A percentile compares a stretch with the other conserved stretches of the same genome.
Evolutionary conservation across 306 rosid genomes (phyloP).

Genomic region (Morella rubra): DNA sequence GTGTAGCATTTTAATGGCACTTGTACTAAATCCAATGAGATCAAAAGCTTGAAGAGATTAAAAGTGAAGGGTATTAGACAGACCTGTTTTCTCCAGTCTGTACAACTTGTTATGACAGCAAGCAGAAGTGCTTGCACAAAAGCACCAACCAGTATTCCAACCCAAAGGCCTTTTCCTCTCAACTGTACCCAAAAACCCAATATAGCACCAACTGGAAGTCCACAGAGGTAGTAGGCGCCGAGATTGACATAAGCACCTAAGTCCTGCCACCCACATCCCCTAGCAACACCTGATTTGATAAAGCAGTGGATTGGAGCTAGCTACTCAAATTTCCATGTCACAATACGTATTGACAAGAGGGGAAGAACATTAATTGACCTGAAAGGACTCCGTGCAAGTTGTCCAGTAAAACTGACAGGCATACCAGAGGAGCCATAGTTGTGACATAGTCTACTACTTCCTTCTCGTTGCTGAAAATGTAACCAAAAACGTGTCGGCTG

Average conservation of each 20-base stretch:
- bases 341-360: background rate
- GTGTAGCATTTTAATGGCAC: background rate
- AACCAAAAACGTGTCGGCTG: conserved; percentile 53
- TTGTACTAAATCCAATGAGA: too few relatives aligned
- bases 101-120: conserved; percentile 40
- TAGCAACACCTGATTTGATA: conserved; percentile 50
- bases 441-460: conserved; percentile 71
- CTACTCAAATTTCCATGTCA: background rate
- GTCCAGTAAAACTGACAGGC: conserved; percentile 52
- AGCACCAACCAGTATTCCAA: conserved; percentile 61
- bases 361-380: conserved; percentile 36
- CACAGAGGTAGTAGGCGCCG: conserved; percentile 70
- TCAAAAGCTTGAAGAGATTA: too few relatives aligned
- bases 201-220: conserved; percentile 56
- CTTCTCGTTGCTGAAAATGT: conserved; percentile 54
- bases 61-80: conserved; percentile 5
- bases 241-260: conserved; percentile 64
- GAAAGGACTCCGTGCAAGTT: conserved; percentile 60
- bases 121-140: conserved; percentile 49
- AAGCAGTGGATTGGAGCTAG: background rate
- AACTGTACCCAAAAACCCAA: conserved; percentile 55
- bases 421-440: conserved; percentile 59
- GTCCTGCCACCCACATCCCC: conserved; percentile 85
- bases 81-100: conserved; percentile 66
- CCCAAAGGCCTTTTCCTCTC: conserved; percentile 71